Evolutionary conservation across 2,329 filamentous ascomycete species (phyloP).

Genomic region (Cadophora luteo-olivacea): DNA sequence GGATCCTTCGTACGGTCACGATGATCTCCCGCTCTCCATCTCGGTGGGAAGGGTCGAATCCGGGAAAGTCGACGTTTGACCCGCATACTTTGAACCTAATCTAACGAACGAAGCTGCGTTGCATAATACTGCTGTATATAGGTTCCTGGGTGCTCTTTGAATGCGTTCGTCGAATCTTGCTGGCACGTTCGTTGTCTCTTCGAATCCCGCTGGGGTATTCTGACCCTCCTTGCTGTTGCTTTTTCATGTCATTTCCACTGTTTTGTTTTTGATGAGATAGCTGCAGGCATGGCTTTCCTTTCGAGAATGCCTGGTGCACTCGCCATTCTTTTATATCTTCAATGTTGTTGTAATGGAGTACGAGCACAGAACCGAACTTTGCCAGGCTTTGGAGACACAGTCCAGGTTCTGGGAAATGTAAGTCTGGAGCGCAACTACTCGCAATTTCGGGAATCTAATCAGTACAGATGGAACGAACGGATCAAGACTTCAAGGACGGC

Average conservation of each 20-base stretch:
- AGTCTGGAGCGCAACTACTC: not conserved
- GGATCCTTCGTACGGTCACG: not conserved
- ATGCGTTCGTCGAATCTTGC: conserved; percentile 5
- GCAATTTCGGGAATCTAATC: not conserved
- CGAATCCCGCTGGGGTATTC: not conserved
- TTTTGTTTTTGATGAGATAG: conserved; percentile 17
- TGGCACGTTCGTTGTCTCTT: conserved; percentile 6
- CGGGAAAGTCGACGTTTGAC: conserved; percentile 9
- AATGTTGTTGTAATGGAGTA: conserved; percentile 25
- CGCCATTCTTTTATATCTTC: conserved; percentile 28
- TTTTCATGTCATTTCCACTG: not conserved
- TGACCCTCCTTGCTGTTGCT: not conserved
- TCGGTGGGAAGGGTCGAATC: not conserved
- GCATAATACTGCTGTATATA: conserved; percentile 18
- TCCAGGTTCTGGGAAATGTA: conserved; percentile 32
- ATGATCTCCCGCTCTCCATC: not conserved
- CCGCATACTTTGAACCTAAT: conserved; percentile 10
- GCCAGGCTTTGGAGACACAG: conserved; percentile 30
- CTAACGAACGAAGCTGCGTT: conserved; percentile 6
- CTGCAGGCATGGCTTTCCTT: conserved; percentile 31
- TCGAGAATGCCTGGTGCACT: conserved; percentile 30
- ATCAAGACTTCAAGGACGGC: conserved; percentile 46
- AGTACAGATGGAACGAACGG: conserved; percentile 37
- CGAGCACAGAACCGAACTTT: conserved; percentile 30
- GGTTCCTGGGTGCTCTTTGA: conserved; percentile 1